Evolutionary conservation across 352 stramenopile genomes (phyloP).

Genomic region (Vaucheria bursata): DNA sequence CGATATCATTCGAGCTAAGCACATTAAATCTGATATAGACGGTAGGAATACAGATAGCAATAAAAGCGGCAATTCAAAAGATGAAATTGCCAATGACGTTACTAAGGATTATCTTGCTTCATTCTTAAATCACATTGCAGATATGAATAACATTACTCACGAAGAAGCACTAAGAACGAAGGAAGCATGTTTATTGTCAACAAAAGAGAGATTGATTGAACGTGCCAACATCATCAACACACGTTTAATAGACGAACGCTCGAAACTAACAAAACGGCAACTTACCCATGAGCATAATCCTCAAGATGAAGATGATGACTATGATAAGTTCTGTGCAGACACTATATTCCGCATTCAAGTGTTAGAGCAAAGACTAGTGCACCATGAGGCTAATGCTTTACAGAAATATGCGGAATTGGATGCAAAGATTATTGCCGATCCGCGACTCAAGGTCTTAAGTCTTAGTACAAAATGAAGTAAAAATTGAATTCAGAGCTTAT

Average conservation of each 20-base stretch:
- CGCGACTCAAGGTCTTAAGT: constrained; percentile 58
- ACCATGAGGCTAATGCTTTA: constrained; percentile 79
- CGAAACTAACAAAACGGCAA: constrained; percentile 75
- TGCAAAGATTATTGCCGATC: constrained; percentile 73
- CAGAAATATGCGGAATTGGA: constrained; percentile 86
- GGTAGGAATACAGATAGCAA: constrained; percentile 26
- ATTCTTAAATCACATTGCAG: constrained; percentile 62
- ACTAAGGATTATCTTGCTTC: constrained; percentile 80
- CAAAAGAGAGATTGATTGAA: constrained; percentile 82
- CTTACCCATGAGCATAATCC: constrained; percentile 79
- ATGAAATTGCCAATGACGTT: not conserved
- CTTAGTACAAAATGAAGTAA: no score
- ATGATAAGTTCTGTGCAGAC: constrained; percentile 83
- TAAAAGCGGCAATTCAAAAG: not conserved
- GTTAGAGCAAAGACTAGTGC: constrained; percentile 76
- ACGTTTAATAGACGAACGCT: constrained; percentile 81
- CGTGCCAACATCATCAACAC: constrained; percentile 86
- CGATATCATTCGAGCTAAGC: not conserved
- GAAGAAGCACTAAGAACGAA: constrained; percentile 73
- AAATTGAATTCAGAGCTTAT: no score
- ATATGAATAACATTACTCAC: constrained; percentile 60
- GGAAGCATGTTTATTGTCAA: constrained; percentile 75
- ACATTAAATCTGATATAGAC: not conserved
- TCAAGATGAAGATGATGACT: constrained; percentile 80
- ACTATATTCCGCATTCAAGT: constrained; percentile 90